Evolutionary conservation across 2,329 filamentous ascomycete genomes (phyloP).

Genomic region (Arthrinium puccinioides): DNA sequence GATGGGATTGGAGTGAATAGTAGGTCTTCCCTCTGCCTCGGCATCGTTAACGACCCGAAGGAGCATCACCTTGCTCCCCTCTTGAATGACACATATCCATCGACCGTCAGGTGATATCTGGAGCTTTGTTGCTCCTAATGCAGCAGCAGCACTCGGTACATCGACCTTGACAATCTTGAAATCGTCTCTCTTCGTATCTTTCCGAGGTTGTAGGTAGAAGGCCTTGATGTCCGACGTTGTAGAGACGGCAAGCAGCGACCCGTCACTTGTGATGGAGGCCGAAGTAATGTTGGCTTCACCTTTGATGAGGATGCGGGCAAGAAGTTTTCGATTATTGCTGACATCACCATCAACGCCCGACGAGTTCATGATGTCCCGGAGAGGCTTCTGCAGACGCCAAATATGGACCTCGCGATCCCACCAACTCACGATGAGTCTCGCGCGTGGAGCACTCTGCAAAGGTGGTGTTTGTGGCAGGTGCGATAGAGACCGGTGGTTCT

Average conservation of each 20-base stretch:
- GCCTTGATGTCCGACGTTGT: constrained; percentile 70
- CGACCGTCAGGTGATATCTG: constrained; percentile 62
- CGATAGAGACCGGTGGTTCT: constrained; percentile 77
- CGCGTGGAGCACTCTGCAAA: constrained; percentile 63
- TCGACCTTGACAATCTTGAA: constrained; percentile 66
- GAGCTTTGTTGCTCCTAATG: constrained; percentile 61
- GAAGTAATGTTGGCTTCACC: constrained; percentile 81
- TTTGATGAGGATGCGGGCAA: constrained; percentile 60
- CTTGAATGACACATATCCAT: constrained; percentile 61
- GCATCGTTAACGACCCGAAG: constrained; percentile 33
- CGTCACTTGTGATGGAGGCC: constrained; percentile 62
- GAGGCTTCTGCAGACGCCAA: constrained; percentile 54
- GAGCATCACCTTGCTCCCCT: constrained; percentile 51
- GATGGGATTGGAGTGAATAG: constrained; percentile 34
- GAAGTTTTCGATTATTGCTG: constrained; percentile 53
- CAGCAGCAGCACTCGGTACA: constrained; percentile 48
- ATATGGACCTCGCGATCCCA: constrained; percentile 85
- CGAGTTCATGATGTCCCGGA: constrained; percentile 36
- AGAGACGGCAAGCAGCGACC: constrained; percentile 67
- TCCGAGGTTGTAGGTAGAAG: constrained; percentile 57
- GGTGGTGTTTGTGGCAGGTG: constrained; percentile 74
- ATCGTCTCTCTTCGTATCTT: constrained; percentile 44
- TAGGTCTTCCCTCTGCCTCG: constrained; percentile 25
- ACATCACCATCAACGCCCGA: constrained; percentile 32
- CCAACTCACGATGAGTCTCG: constrained; percentile 79